Base-by-base conservation (phyloP, 148 eudicot genomes). In the Camellia lanceoleosa region DNA sequence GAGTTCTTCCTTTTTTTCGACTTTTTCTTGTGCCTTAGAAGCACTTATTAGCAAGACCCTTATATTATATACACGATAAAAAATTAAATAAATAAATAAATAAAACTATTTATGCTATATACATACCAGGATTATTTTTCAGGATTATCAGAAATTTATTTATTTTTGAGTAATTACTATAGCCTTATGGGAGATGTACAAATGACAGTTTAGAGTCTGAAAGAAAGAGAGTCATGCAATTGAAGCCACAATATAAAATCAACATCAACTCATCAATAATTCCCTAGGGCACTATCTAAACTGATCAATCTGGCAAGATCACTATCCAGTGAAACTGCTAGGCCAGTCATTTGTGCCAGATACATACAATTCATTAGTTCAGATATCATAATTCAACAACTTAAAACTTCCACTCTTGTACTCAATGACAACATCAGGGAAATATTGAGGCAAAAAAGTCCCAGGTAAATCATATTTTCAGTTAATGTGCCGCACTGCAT, bases 281-380 rank as follows among this genome's bases (percentile, higher is more conserved):
- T 5, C 38, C 38, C 41, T 47, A 19, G 5, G 16, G 42, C 8
- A 5, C 20, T 16, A 14, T 69, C 5, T 70, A 12, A 30, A 46
- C 30, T 20, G 75, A 51, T 4, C n/a, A 19, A 71, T 11, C 55
- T 70, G 19, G 73, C 73, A 70, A 70, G 73, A 70, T 18, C 18
- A 46, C 55, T 4, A 46, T 47, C 56, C 15, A 18, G 20, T 7
- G 56, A 46, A 30, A 70, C 14, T 44, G 49, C 23, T 47, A 12
- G 47, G 11, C 18, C 14, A 9, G 41, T 46, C 55, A n/a, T 19
- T 46, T 10, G 47, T 55, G 1, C 46, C 73, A 70, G 4, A 47
- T 8, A 47, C 55, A 55, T 70, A 20, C 56, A 19, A 70, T 47
- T 70, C 51, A 70, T 30, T 47, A 13, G 73, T 69, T 69, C 52